Percentiles rank a stretch among this genome's conserved stretches.
Evolutionary conservation across 257 asterid species (phyloP).

Genomic region (Mentha longifolia): DNA sequence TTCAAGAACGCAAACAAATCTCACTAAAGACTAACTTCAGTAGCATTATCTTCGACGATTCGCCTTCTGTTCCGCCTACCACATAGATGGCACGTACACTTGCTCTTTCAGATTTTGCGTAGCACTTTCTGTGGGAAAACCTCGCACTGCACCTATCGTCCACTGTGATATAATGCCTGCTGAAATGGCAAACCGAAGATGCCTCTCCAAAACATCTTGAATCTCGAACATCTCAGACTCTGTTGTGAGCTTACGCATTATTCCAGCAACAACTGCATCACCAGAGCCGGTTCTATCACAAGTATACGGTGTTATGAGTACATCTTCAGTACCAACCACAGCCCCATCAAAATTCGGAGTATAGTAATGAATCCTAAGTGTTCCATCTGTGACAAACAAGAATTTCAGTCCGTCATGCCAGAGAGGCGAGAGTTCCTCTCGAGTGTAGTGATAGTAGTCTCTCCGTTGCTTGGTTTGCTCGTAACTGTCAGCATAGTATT

Average conservation of each 20-base stretch:
- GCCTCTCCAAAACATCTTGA: slow-evolving; percentile 82
- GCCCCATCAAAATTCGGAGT: slow-evolving; percentile 81
- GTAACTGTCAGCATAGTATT: slow-evolving; percentile 71
- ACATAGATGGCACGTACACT: slow-evolving; percentile 92
- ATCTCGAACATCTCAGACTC: slow-evolving; percentile 69
- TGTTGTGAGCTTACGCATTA: slow-evolving; percentile 82
- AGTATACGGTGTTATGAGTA: slow-evolving; percentile 91
- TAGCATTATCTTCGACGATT: background rate
- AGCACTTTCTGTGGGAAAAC: slow-evolving; percentile 93
- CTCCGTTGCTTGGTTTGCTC: slow-evolving; percentile 74
- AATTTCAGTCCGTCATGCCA: slow-evolving; percentile 82
- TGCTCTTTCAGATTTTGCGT: slow-evolving; percentile 91
- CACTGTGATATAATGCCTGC: slow-evolving; percentile 67
- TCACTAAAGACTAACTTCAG: background rate
- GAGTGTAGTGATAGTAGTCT: slow-evolving; percentile 77
- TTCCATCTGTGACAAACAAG: slow-evolving; percentile 88
- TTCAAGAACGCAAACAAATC: slow-evolving; percentile 4
- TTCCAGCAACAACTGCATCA: slow-evolving; percentile 95
- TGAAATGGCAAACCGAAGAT: slow-evolving; percentile 64
- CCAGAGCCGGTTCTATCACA: slow-evolving; percentile 99
- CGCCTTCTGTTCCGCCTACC: slow-evolving; percentile 46
- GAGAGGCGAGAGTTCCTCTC: slow-evolving; percentile 73
- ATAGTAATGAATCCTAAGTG: slow-evolving; percentile 78
- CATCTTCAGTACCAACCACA: slow-evolving; percentile 90
- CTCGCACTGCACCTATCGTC: slow-evolving; percentile 87